phyloP scores from a whole-genome alignment of 2,329 filamentous ascomycete genomes.

The Ophiostoma perfectum region DNA sequence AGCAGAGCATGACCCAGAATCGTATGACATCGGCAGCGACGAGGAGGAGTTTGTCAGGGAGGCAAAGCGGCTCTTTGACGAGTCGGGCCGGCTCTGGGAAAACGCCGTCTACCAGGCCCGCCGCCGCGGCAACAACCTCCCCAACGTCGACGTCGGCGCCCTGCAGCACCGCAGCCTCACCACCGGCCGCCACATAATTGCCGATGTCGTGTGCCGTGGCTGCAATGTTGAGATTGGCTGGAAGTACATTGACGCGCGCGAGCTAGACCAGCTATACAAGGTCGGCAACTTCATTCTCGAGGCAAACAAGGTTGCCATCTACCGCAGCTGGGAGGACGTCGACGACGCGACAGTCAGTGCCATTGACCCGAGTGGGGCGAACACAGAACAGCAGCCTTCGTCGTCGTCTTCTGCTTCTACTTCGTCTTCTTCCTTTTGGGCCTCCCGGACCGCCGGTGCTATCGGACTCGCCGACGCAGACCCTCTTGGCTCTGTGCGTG shows the following conservation, averaged over 20 bases:
- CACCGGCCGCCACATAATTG: too few species aligned
- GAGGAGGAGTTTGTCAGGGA: too few species aligned
- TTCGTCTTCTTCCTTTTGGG: neutral
- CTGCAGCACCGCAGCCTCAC: neutral
- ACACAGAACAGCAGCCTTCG: too few species aligned
- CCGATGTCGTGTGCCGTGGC: too few species aligned
- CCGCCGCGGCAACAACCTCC: slow-evolving; percentile 31
- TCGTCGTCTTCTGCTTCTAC: too few species aligned
- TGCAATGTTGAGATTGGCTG: too few species aligned
- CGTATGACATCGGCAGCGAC: too few species aligned
- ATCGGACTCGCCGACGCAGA: neutral
- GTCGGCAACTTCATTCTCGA: too few species aligned
- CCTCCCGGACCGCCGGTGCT: neutral
- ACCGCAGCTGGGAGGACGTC: neutral
- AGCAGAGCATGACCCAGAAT: too few species aligned
- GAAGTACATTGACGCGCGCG: too few species aligned
- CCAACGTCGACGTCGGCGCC: slow-evolving; percentile 43
- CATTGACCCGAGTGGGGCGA: slow-evolving; percentile 40
- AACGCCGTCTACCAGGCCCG: slow-evolving; percentile 7
- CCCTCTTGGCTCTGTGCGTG: neutral
- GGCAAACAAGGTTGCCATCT: neutral
- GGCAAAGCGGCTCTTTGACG: too few species aligned
- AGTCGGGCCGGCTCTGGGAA: neutral
- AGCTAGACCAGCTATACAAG: too few species aligned
- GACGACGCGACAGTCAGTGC: slow-evolving; percentile 21